Evolutionary conservation across 2,329 filamentous ascomycete species (phyloP), one percentile per base, ranked within the genome.

Genomic region (Zasmidium cellare): DNA sequence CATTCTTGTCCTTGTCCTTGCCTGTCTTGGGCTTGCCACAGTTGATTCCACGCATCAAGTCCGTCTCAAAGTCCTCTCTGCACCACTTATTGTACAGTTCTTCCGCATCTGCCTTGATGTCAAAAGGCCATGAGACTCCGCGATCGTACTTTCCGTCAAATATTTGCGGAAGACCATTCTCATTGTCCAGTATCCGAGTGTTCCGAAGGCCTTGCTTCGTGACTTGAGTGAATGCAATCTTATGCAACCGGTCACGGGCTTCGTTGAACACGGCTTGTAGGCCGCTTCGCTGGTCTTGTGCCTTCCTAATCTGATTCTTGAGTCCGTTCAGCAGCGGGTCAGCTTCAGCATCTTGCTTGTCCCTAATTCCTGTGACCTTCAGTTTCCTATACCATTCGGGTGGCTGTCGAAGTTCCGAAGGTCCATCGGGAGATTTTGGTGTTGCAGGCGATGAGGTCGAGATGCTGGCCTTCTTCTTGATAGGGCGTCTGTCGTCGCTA

Each of bases 1-100:
- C 45, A 2, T 49, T 51, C 9, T n/a, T 53, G 1, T 59, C 31
- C 16, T 56, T 59, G 9, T n/a, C n/a, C n/a, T 57, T 58, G 1
- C 61, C 55, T 28, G 25, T 6, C 25, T 41, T 41, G 35, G 57
- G 48, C 48, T 58, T 67, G n/a, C 59, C 64, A 16, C 53, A 51
- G 0, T 60, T 64, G 50, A 81, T 78, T 3, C 79, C 79, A 1
- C 77, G 75, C 7, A 83, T 70, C 0, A 84, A 65, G 50, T 81
- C 71, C 1, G 76, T 72, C 9, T 77, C 72, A 38, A 82, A 78
- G 25, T 76, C 70, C 11, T 68, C 58, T 0, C 60, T 55, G 20
- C 65, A 70, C 81, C 81, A 84, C 19, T 76, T 76, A 31, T 67
- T 69, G 59, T 78, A 80, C 0, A 84, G 64, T 20, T 78, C 75